Evolutionary conservation across 108 stramenopile genomes (phyloP).

Genomic region (Cyclostephanos invisitatus): DNA sequence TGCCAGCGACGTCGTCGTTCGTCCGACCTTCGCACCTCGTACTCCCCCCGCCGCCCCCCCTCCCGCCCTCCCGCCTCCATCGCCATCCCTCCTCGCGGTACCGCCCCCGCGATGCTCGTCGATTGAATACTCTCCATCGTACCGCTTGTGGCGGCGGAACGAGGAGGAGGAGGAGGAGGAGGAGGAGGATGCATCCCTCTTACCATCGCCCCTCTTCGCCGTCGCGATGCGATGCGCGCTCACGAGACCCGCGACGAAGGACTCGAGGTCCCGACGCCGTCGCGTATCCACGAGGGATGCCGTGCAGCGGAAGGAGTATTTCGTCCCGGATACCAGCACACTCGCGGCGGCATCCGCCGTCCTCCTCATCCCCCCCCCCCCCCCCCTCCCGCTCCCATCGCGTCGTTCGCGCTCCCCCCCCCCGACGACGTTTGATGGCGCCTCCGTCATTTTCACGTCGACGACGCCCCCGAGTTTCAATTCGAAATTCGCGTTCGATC

Average conservation of each 20-base stretch:
- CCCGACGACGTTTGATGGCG: background rate
- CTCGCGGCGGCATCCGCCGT: too few relatives aligned
- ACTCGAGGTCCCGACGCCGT: constrained; percentile 1
- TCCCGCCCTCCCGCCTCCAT: background rate
- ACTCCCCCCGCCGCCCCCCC: too few relatives aligned
- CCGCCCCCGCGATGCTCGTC: background rate
- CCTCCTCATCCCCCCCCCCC: background rate
- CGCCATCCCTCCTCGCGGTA: background rate
- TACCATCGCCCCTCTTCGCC: background rate
- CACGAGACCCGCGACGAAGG: constrained; percentile 4
- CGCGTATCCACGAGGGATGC: too few relatives aligned
- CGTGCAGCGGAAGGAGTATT: background rate
- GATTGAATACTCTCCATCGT: background rate
- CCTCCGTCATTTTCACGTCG: constrained; percentile 1
- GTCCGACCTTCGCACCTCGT: background rate
- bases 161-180: background rate
- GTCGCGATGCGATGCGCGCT: background rate
- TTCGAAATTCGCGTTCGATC: constrained; percentile 1
- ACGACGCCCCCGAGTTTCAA: background rate
- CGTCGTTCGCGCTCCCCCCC: background rate
- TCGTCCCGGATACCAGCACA: background rate
- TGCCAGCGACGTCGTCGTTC: background rate
- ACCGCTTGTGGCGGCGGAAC: too few relatives aligned
- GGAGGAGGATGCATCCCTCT: too few relatives aligned
- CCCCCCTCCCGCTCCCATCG: background rate